phyloP scores from a whole-genome alignment of 1,284 basidiomycete species.

The Ceratobasidium sp. region DNA sequence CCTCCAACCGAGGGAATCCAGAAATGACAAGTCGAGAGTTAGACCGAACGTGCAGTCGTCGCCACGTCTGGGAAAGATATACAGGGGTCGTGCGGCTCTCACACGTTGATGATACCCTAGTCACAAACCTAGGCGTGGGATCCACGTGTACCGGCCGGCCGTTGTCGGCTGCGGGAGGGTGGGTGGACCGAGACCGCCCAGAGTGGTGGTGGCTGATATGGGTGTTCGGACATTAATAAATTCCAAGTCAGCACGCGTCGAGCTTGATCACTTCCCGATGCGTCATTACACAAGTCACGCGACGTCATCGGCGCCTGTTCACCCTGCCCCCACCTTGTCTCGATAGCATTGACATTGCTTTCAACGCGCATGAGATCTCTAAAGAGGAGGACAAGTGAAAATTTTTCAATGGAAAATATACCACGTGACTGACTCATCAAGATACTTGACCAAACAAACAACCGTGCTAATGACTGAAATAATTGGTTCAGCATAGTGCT shows the following conservation, averaged over 20 bases:
- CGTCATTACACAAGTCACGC: slow-evolving; percentile 33
- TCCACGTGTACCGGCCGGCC: slow-evolving; percentile 6
- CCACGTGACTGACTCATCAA: no score
- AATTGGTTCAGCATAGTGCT: no score
- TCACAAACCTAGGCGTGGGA: slow-evolving; percentile 24
- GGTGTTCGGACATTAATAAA: slow-evolving; percentile 16
- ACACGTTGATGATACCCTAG: slow-evolving; percentile 25
- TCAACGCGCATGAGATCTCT: no score
- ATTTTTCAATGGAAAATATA: no score
- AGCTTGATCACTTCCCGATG: slow-evolving; percentile 17
- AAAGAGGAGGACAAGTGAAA: no score
- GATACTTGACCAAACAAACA: no score
- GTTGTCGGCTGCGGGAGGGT: background rate
- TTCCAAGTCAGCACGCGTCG: slow-evolving; percentile 20
- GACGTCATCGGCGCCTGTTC: slow-evolving; percentile 20
- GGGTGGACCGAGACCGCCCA: background rate
- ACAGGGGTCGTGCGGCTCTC: slow-evolving; percentile 41
- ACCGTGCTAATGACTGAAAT: no score
- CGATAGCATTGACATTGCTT: no score
- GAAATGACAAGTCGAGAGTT: background rate
- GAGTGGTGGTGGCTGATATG: slow-evolving; percentile 15
- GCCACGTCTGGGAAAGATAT: slow-evolving; percentile 16
- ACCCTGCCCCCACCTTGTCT: no score
- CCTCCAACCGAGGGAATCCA: no score
- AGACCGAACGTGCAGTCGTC: slow-evolving; percentile 22